Base-by-base conservation (phyloP, 2,329 filamentous ascomycete species). In the Chrysoporthe puriensis region DNA sequence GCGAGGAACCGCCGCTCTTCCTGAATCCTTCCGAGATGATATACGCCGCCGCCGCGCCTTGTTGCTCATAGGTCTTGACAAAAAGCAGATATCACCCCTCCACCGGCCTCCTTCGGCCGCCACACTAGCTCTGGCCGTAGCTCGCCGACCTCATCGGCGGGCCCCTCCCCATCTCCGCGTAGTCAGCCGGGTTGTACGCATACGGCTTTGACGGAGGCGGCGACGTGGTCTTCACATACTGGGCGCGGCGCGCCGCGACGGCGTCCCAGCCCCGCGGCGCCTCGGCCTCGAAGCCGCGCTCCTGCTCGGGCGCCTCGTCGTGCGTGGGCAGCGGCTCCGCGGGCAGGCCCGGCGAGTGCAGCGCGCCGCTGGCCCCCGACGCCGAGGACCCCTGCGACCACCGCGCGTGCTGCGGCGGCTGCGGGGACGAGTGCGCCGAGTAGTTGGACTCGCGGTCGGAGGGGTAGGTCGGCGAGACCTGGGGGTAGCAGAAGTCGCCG, bases 401-500 rank as follows among this genome's bases (percentile, higher is more conserved):
- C 4, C 81, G 18, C 42, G 59, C 9, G 59, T 61, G 43, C 42
- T 61, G 70, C 64, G 73, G 9, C 18, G 42, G 26, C 40, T 36
- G 40, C 13, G 40, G 78, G 0, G 72, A 73, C 1, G 75, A 74
- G 46, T 67, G 62, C 48, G 52, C 69, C 21, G 66, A 69, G 68
- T 67, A 42, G 5, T 73, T 73, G 2, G 78, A 79, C 56, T 74
- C 72, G 32, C 72, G 76, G 66, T 75, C 64, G 66, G 70, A 65
- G 36, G 58, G 67, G 64, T 54, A 69, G 16, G 61, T 69, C 1
- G 77, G 77, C 9, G 76, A 75, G 2, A 69, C 21, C 62, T 80
- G 77, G 0, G 79, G 73, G 57, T 84, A 77, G 70, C 81, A 82
- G 73, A 78, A 84, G 72, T 87, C 85, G 32, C 85, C 85, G 0